phyloP scores from a whole-genome alignment of 805 yeast genomes.

The Diddensiella transvaalensis region DNA sequence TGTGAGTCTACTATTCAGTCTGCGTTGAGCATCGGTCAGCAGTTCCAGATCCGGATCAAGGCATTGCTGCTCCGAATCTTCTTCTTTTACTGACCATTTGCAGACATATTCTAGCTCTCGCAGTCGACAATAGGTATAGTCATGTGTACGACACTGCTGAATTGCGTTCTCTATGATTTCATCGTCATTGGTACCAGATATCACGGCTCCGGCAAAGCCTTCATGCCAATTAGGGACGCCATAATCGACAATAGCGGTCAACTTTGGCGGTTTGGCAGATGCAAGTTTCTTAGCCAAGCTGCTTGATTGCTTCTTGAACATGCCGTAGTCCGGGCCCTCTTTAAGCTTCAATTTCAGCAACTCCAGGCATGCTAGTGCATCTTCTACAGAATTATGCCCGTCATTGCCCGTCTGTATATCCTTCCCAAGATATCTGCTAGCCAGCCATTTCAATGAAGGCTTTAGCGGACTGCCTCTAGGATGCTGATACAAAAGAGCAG shows the following conservation, averaged over 20 bases:
- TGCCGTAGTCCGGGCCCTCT: slow-evolving; percentile 67
- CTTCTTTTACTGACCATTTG: slow-evolving; percentile 27
- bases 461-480: slow-evolving; percentile 77
- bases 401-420: slow-evolving; percentile 63
- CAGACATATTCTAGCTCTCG: slow-evolving; percentile 53
- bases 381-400: slow-evolving; percentile 88
- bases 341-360: slow-evolving; percentile 64
- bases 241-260: slow-evolving; percentile 36
- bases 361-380: slow-evolving; percentile 75
- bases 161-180: slow-evolving; percentile 47
- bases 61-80: slow-evolving; percentile 4
- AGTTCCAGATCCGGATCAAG: slow-evolving; percentile 17
- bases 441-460: slow-evolving; percentile 73
- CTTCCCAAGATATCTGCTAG: slow-evolving; percentile 50
- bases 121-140: slow-evolving; percentile 52
- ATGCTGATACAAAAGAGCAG: slow-evolving; percentile 69
- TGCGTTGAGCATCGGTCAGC: slow-evolving; percentile 27
- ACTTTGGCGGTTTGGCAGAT: slow-evolving; percentile 11
- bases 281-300: slow-evolving; percentile 15
- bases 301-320: slow-evolving; percentile 17
- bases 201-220: slow-evolving; percentile 34
- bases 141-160: slow-evolving; percentile 38
- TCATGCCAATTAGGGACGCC: slow-evolving; percentile 34
- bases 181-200: slow-evolving; percentile 55
- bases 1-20: slow-evolving; percentile 44